Evolutionary conservation across 2,329 filamentous ascomycete species (phyloP).

Genomic region (Fusarium brachygibbosum): DNA sequence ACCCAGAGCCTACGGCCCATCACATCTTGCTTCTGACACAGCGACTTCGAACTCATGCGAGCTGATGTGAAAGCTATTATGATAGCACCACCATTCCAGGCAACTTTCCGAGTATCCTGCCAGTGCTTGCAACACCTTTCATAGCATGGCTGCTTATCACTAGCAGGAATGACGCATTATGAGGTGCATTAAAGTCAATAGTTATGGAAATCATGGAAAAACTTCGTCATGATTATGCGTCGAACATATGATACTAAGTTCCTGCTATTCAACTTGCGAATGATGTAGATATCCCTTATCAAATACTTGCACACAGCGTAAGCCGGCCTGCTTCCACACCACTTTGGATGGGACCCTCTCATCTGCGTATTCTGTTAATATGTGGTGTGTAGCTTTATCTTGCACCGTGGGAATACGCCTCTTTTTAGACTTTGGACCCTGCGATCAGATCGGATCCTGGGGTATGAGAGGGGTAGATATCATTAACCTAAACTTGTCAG

Average conservation of each 20-base stretch:
- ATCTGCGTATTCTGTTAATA: background rate
- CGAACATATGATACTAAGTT: no score
- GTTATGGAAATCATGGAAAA: background rate
- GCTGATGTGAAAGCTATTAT: no score
- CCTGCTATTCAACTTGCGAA: background rate
- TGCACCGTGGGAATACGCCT: background rate
- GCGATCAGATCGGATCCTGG: no score
- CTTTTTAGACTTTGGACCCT: background rate
- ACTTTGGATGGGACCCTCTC: background rate
- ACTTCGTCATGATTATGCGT: background rate
- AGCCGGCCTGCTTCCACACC: background rate
- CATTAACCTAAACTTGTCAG: background rate
- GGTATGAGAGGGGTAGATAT: background rate
- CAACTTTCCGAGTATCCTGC: background rate
- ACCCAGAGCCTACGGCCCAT: no score
- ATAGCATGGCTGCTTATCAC: background rate
- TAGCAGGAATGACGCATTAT: background rate
- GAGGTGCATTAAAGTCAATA: background rate
- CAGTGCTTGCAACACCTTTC: background rate
- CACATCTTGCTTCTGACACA: no score
- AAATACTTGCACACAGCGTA: background rate
- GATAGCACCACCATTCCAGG: background rate
- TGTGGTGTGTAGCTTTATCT: background rate
- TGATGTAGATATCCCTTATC: background rate
- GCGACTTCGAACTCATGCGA: no score